Evolutionary conservation across 768 basidiomycete species (phyloP), one percentile per base, ranked within the genome.

Genomic region (Mycena rosella): DNA sequence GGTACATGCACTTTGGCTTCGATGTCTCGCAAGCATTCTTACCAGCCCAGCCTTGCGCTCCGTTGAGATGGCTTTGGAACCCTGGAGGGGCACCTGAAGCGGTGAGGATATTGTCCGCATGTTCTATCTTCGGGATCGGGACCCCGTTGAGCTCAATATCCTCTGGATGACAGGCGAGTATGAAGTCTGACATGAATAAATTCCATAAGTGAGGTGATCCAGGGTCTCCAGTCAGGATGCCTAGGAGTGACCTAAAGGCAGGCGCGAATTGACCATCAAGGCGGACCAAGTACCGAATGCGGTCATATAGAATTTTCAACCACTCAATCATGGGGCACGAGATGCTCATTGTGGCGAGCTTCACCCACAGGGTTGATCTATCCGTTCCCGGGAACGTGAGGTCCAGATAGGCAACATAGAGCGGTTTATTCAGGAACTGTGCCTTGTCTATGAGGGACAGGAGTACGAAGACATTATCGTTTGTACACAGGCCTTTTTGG

Each of bases 51-150:
- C n/a, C n/a, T n/a, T n/a, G n/a, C n/a, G n/a, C n/a, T n/a, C n/a
- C n/a, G n/a, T n/a, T n/a, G n/a, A n/a, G n/a, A n/a, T 64, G 63
- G 15, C 29, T 55, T 22, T 64, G 63, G 18, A 64, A 48, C 2
- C 47, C 54, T 18, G 30, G 32, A 13, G 42, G 38, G 20, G 38
- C 24, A 20, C 40, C 42, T 4, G 62, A 63, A 20, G 51, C 40
- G 15, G 61, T 40, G 5, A 54, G 22, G 48, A 53, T 42, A 24
- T 63, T 52, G 40, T 63, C 61, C 24, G 51, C 61, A 36, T 54
- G 52, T 34, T 63, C 51, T 14, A 54, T 20, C 20, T 34, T 34
- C 2, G 52, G 10, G n/a, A 53, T 36, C 6, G 52, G 32, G n/a
- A 53, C 30, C 18, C 32, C 52, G 11, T 53, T 34, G 30, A 54